These are phyloP conservation scores for Wallacemonas rigidus DNA, from an alignment of 208 protist species.

Conservation along the genomic window DNA sequence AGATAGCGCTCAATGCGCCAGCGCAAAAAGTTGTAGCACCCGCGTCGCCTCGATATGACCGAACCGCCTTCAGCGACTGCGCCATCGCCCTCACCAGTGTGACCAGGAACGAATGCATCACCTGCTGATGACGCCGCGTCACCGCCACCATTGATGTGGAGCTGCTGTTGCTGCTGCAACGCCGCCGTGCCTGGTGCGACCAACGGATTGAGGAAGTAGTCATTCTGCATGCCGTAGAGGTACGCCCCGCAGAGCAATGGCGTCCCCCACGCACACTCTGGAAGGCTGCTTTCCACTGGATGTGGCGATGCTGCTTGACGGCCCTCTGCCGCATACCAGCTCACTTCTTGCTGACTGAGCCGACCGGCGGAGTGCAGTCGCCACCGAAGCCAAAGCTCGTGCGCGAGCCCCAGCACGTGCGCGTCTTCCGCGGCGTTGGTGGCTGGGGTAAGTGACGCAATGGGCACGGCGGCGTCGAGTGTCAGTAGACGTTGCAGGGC, in stretches of 20 bases:
- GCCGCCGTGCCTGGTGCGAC: slow-evolving; percentile 18
- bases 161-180: slow-evolving; percentile 11
- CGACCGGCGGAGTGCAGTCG: slow-evolving; percentile 23
- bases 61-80: not conserved
- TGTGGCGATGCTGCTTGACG: slow-evolving; percentile 13
- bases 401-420: slow-evolving; percentile 23
- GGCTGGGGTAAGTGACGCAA: not conserved
- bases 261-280: slow-evolving; percentile 53
- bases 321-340: not conserved
- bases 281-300: slow-evolving; percentile 3
- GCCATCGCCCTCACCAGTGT: not conserved
- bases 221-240: slow-evolving; percentile 52
- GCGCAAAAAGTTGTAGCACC: slow-evolving; percentile 68
- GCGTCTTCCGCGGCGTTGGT: not conserved
- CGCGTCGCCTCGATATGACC: slow-evolving; percentile 44
- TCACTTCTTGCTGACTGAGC: not conserved
- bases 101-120: slow-evolving; percentile 7
- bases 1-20: slow-evolving; percentile 77
- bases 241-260: slow-evolving; percentile 64
- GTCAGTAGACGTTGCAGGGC: slow-evolving; percentile 72
- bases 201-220: slow-evolving; percentile 70
- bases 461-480: slow-evolving; percentile 59
- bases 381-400: slow-evolving; percentile 48
- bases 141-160: not conserved
- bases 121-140: not conserved